Conservation (phyloP, 2,329 filamentous ascomycete genomes). For the Clarireedia homoeocarpa region DNA sequence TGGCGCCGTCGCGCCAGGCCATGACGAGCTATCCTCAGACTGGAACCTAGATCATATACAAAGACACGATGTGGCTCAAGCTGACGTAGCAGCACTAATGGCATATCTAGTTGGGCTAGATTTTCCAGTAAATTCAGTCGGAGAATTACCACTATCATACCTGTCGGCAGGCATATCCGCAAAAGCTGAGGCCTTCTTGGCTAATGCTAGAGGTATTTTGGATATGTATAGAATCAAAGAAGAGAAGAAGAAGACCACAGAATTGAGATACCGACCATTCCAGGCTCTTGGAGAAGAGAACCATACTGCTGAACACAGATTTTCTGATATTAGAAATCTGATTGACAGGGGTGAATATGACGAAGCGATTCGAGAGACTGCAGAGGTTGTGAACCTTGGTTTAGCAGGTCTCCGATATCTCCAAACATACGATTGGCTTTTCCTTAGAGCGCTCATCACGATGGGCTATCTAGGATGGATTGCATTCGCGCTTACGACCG, state of each 20-base stretch:
- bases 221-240: slow-evolving; percentile 98
- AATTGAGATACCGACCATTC: slow-evolving; percentile 74
- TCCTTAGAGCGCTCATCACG: slow-evolving; percentile 81
- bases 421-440: slow-evolving; percentile 98
- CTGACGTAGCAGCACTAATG: slow-evolving; percentile 93
- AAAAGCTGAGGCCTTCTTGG: slow-evolving; percentile 77
- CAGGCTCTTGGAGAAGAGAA: slow-evolving; percentile 60
- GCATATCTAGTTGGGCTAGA: slow-evolving; percentile 80
- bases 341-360: slow-evolving; percentile 62
- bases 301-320: slow-evolving; percentile 56
- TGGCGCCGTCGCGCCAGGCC: slow-evolving; percentile 58
- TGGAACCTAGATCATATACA: slow-evolving; percentile 77
- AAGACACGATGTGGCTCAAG: slow-evolving; percentile 87
- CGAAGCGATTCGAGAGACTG: slow-evolving; percentile 71
- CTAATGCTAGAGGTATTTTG: slow-evolving; percentile 78
- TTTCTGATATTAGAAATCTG: slow-evolving; percentile 58
- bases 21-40: slow-evolving; percentile 85
- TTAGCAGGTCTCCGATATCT: slow-evolving; percentile 84
- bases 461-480: slow-evolving; percentile 94
- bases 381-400: slow-evolving; percentile 66
- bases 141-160: slow-evolving; percentile 80
- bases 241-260: slow-evolving; percentile 65
- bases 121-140: slow-evolving; percentile 94
- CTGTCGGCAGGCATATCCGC: slow-evolving; percentile 62
- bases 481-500: slow-evolving; percentile 79